Evolutionary conservation across 495 filamentous ascomycete genomes (phyloP), one percentile per base, ranked within the genome.

Genomic region (Penicillium alfredii): DNA sequence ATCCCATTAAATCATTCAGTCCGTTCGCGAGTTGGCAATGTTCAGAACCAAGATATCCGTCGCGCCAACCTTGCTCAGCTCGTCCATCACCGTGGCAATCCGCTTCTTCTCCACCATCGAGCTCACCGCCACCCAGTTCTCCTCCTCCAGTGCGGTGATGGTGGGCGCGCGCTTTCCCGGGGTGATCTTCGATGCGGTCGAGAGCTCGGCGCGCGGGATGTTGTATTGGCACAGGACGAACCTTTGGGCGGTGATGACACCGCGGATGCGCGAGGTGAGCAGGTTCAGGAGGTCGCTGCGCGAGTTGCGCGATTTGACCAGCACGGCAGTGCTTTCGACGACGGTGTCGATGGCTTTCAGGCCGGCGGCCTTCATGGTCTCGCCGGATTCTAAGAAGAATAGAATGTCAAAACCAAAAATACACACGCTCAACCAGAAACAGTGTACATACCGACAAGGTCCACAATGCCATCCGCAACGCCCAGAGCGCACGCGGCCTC

Each of bases 161-260:
- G 88, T 95, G 2, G 93, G 88, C 8, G 92, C 92, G 38, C 93
- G 82, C 67, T 94, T 95, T 38, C 92, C 92, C 1, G 93, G 92
- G 0, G 92, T 96, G 60, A 96, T 84, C 45, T 72, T 74, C 21
- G 71, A 77, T n/a, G 81, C 88, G 8, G 58, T 66, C 1, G 72
- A 49, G 20, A 98, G 75, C 38, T 77, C 69, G 19, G 57, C 33
- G 14, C 88, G 81, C 32, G 78, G 70, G 27, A 97, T 77, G 63
- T 98, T 98, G 74, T 96, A 98, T 58, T 92, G 89, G 68, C 93
- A 97, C 30, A 96, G 74, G 19, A 97, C 84, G 65, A 84, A 96
- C 61, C 79, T 81, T 65, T 98, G 84, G 12, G 92, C 92, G n/a
- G 84, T 88, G 53, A 98, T 98, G 32, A 97, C 88, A 56, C 92